Conservation (phyloP, 768 basidiomycete genomes). For the Naganishia kalamii region DNA sequence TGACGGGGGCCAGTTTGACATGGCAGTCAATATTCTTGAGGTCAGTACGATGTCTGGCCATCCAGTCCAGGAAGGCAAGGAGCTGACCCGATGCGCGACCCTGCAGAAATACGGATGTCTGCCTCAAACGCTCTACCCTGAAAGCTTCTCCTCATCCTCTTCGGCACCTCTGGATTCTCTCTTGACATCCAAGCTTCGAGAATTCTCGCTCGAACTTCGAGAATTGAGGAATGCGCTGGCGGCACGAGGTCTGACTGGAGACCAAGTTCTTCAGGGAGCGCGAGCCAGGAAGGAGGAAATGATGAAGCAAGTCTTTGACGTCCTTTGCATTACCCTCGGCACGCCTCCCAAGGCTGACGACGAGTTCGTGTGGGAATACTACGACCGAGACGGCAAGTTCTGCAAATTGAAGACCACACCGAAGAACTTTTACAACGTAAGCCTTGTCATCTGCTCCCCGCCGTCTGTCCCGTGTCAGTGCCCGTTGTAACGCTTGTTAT, state of each 20-base stretch:
- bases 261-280: slow-evolving; percentile 50
- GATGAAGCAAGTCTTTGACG: slow-evolving; percentile 73
- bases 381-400: slow-evolving; percentile 69
- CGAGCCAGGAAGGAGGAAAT: slow-evolving; percentile 78
- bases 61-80: neutral
- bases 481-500: neutral
- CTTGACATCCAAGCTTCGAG: slow-evolving; percentile 83
- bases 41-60: slow-evolving; percentile 40
- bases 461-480: neutral
- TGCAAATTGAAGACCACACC: slow-evolving; percentile 74
- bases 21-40: slow-evolving; percentile 66
- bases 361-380: slow-evolving; percentile 78
- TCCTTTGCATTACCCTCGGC: slow-evolving; percentile 79
- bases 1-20: slow-evolving; percentile 95
- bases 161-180: slow-evolving; percentile 68
- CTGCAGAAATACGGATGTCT: slow-evolving; percentile 73
- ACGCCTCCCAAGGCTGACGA: slow-evolving; percentile 70
- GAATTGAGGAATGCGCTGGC: slow-evolving; percentile 55
- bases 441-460: neutral
- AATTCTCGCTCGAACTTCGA: slow-evolving; percentile 79
- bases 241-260: slow-evolving; percentile 46
- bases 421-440: slow-evolving; percentile 61
- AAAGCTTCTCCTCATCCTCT: slow-evolving; percentile 73
- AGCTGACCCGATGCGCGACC: slow-evolving; percentile 1
- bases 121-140: slow-evolving; percentile 71